Evolutionary conservation across 805 yeast genomes (phyloP).

Genomic region (Suhomyces xylopsoci): DNA sequence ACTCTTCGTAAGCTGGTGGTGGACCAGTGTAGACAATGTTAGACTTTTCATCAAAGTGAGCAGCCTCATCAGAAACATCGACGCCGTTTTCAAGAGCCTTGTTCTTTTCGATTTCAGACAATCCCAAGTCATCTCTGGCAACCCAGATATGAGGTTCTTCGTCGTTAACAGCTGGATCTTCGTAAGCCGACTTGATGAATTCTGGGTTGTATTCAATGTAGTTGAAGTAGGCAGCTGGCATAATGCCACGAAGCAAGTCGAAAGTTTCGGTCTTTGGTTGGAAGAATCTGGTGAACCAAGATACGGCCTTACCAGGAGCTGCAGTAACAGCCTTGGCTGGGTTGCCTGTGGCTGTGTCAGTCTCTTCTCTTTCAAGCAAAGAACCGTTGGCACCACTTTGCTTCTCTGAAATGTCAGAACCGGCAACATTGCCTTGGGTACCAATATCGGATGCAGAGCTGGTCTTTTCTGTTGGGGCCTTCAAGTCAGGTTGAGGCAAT

Average conservation of each 20-base stretch:
- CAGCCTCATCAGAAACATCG: slow-evolving; percentile 54
- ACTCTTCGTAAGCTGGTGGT: slow-evolving; percentile 68
- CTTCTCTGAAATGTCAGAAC: slow-evolving; percentile 8
- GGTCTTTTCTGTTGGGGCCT: neutral
- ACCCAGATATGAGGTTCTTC: slow-evolving; percentile 68
- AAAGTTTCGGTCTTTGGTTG: slow-evolving; percentile 48
- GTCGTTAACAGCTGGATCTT: slow-evolving; percentile 56
- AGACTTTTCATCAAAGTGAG: slow-evolving; percentile 58
- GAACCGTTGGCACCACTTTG: slow-evolving; percentile 3
- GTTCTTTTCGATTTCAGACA: slow-evolving; percentile 56
- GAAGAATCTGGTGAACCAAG: slow-evolving; percentile 41
- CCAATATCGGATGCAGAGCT: neutral
- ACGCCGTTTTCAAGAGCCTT: slow-evolving; percentile 55
- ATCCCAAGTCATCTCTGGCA: slow-evolving; percentile 64
- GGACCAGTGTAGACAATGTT: slow-evolving; percentile 52
- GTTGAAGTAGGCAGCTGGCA: slow-evolving; percentile 43
- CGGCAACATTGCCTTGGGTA: neutral
- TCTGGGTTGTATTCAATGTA: slow-evolving; percentile 41
- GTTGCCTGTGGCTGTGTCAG: neutral
- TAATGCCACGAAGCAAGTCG: slow-evolving; percentile 38
- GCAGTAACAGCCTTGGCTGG: slow-evolving; percentile 9
- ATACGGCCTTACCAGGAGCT: slow-evolving; percentile 21
- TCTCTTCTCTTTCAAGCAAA: neutral
- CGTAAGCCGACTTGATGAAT: slow-evolving; percentile 43
- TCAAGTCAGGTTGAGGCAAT: slow-evolving; percentile 8